phyloP scores from a whole-genome alignment of 805 yeast genomes.

The Maudiozyma serrabonitensis region DNA sequence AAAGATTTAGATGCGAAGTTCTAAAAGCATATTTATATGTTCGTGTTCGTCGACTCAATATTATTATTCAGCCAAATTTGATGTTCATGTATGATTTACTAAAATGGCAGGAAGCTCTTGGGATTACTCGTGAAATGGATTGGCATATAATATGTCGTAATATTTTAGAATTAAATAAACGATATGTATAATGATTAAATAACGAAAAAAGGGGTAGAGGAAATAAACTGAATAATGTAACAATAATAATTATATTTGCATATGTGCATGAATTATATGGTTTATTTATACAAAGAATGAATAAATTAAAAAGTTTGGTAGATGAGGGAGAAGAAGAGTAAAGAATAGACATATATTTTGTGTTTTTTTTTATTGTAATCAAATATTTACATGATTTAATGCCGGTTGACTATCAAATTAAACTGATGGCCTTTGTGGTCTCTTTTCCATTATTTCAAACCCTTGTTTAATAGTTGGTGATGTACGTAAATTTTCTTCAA shows the following conservation, averaged over 20 bases:
- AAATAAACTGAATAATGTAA: background rate
- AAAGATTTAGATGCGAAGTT: slow-evolving; percentile 51
- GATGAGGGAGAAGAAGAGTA: too few relatives aligned
- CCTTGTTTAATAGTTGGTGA: background rate
- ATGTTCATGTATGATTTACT: slow-evolving; percentile 85
- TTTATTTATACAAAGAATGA: too few relatives aligned
- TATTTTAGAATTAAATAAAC: slow-evolving; percentile 65
- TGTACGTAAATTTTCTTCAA: background rate
- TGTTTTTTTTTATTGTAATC: too few relatives aligned
- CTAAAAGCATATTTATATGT: slow-evolving; percentile 80
- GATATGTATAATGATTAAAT: slow-evolving; percentile 35
- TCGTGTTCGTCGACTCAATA: slow-evolving; percentile 81
- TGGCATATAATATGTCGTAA: slow-evolving; percentile 86
- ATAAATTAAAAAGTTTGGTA: too few relatives aligned
- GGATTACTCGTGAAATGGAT: slow-evolving; percentile 52
- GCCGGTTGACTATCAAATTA: background rate
- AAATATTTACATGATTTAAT: background rate
- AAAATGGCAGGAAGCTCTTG: slow-evolving; percentile 35
- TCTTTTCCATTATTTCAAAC: slow-evolving; percentile 1
- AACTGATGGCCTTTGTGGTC: slow-evolving; percentile 2
- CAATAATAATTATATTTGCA: background rate
- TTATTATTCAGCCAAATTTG: slow-evolving; percentile 88
- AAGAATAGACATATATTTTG: background rate
- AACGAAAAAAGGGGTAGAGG: too few relatives aligned
- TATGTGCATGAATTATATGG: too few relatives aligned